Percentiles rank a stretch among this genome's conserved stretches.
These are phyloP conservation scores for Letharia lupina DNA, from an alignment of 495 filamentous ascomycete species.

Conservation along the genomic window DNA sequence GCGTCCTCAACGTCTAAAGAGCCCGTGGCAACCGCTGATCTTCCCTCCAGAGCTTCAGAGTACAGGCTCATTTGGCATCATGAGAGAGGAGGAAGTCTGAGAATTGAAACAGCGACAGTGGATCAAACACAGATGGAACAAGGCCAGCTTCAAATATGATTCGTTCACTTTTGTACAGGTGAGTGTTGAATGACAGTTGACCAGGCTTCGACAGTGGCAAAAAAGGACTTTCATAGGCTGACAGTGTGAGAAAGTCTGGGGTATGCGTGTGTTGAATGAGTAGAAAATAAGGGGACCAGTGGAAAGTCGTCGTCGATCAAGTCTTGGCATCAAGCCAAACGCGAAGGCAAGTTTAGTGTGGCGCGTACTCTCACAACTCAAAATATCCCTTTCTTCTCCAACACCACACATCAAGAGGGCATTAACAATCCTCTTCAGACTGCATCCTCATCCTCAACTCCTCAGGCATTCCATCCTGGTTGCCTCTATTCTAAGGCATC, in stretches of 20 bases:
- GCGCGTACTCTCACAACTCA: conserved; percentile 9
- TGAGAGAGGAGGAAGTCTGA: neutral
- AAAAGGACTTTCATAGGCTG: neutral
- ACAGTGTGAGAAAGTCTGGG: neutral
- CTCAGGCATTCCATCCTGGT: neutral
- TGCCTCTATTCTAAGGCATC: conserved; percentile 13
- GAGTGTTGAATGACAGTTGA: neutral
- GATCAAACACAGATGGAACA: neutral
- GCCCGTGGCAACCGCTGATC: neutral
- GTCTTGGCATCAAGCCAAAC: conserved; percentile 12
- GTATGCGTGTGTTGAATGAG: neutral
- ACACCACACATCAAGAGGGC: neutral
- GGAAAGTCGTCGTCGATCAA: conserved; percentile 1
- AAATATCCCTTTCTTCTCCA: neutral
- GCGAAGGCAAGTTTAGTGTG: neutral
- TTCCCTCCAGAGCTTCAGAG: neutral
- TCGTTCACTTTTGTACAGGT: neutral
- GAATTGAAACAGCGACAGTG: neutral
- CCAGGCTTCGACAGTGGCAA: neutral
- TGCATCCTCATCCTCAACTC: neutral
- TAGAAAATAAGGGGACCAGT: conserved; percentile 10
- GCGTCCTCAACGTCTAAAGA: neutral
- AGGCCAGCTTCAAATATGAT: neutral
- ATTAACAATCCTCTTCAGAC: neutral
- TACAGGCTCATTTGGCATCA: neutral